A percentile compares a stretch with the other conserved stretches of the same genome.
These are phyloP conservation scores for Fabrea salina DNA, from an alignment of 169 alveolate species.

Conservation along the genomic window DNA sequence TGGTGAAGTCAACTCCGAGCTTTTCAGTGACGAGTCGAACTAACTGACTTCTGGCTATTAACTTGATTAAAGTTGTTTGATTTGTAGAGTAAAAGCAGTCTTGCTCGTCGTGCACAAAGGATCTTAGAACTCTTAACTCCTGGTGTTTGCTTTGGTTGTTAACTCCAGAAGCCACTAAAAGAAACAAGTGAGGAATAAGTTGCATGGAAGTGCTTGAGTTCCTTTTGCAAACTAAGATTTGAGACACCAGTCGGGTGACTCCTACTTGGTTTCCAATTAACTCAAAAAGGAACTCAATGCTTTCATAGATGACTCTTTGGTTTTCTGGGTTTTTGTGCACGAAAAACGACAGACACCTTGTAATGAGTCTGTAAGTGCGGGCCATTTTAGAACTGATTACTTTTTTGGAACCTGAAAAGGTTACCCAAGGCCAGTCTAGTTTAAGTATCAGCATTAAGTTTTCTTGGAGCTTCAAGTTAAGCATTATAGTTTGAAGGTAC, in stretches of 20 bases:
- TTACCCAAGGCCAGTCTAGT: slow-evolving; percentile 8
- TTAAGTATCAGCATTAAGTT: neutral
- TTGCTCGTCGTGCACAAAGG: neutral
- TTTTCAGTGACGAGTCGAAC: neutral
- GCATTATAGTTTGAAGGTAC: neutral
- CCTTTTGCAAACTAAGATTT: slow-evolving; percentile 11
- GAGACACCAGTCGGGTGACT: neutral
- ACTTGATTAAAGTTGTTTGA: slow-evolving; percentile 19
- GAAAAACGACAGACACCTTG: neutral
- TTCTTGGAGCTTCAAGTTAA: neutral
- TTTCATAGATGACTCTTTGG: neutral
- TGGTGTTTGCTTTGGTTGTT: neutral
- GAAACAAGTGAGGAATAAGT: slow-evolving; percentile 4
- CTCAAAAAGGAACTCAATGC: neutral
- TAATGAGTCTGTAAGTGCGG: neutral
- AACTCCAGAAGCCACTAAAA: neutral
- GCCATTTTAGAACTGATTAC: neutral
- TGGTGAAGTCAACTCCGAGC: neutral
- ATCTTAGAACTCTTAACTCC: neutral
- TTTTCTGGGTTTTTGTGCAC: neutral
- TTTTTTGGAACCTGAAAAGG: neutral
- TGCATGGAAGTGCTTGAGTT: neutral
- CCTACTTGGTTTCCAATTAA: neutral
- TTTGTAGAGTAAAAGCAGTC: neutral
- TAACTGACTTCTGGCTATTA: neutral